phyloP scores from a whole-genome alignment of 805 yeast genomes.

The Saccharomycopsis sp. region DNA sequence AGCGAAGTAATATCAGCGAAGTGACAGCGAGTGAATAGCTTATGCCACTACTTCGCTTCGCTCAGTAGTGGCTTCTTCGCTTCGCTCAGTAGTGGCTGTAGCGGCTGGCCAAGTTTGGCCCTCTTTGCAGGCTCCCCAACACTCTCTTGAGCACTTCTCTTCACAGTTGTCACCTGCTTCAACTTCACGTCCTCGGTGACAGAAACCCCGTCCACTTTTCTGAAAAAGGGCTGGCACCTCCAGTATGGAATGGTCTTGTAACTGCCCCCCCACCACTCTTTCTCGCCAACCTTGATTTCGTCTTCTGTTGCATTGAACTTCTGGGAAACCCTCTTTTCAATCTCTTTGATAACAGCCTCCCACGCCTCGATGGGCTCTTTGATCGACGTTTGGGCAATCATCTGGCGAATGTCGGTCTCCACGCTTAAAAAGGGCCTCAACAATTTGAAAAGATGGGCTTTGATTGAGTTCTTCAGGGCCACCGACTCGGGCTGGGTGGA shows the following conservation, averaged over 20 bases:
- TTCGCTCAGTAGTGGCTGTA: too few relatives aligned
- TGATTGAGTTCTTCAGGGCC: slow-evolving; percentile 78
- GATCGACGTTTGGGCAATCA: slow-evolving; percentile 39
- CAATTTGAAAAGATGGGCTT: slow-evolving; percentile 84
- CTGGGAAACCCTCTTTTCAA: slow-evolving; percentile 54
- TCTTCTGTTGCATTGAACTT: slow-evolving; percentile 46
- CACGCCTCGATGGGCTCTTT: slow-evolving; percentile 39
- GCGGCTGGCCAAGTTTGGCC: too few relatives aligned
- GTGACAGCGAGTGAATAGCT: too few relatives aligned
- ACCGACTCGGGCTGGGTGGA: slow-evolving; percentile 32
- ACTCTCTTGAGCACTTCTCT: too few relatives aligned
- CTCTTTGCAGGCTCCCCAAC: too few relatives aligned
- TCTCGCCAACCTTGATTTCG: slow-evolving; percentile 53
- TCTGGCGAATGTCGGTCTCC: slow-evolving; percentile 71
- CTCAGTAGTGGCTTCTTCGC: too few relatives aligned
- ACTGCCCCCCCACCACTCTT: slow-evolving; percentile 21
- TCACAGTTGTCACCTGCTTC: slow-evolving; percentile 1
- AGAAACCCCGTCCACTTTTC: slow-evolving; percentile 69
- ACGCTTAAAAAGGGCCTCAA: slow-evolving; percentile 69
- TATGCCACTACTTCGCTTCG: too few relatives aligned
- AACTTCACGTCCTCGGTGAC: slow-evolving; percentile 7
- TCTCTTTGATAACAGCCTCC: slow-evolving; percentile 50
- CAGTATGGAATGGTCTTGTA: slow-evolving; percentile 84
- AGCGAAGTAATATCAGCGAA: too few relatives aligned
- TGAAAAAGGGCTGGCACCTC: slow-evolving; percentile 93